A percentile compares a stretch with the other conserved stretches of the same genome.
These are phyloP conservation scores for Tulasnella sp. DNA, from an alignment of 768 basidiomycete genomes.

Conservation along the genomic window DNA sequence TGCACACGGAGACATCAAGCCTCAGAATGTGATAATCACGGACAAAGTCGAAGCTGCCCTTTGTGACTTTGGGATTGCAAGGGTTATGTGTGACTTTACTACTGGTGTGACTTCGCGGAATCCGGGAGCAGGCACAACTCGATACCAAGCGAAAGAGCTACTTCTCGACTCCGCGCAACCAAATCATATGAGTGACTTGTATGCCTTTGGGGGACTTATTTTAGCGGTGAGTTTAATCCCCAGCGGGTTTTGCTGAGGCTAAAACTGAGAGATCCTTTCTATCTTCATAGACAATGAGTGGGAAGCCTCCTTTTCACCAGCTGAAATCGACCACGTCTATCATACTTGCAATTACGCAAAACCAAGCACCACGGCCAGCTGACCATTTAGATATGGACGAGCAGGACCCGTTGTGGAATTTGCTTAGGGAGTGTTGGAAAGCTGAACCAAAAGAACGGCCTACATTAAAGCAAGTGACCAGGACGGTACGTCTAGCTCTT, in stretches of 20 bases:
- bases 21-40: conserved; percentile 11
- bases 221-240: background rate
- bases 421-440: conserved; percentile 1
- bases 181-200: background rate
- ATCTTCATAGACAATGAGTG: background rate
- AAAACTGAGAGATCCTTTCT: background rate
- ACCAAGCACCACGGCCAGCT: background rate
- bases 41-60: background rate
- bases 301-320: background rate
- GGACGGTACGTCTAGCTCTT: background rate
- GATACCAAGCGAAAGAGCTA: background rate
- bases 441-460: background rate
- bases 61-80: background rate
- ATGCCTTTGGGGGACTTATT: background rate
- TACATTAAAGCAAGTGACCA: background rate
- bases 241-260: background rate
- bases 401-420: conserved; percentile 5
- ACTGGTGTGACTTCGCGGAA: background rate
- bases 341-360: background rate
- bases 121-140: background rate
- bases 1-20: conserved; percentile 22
- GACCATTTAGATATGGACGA: background rate
- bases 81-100: background rate
- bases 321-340: background rate
- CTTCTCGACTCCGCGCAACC: background rate